Conservation (phyloP, 805 yeast species). For the Maudiozyma barnettii region DNA sequence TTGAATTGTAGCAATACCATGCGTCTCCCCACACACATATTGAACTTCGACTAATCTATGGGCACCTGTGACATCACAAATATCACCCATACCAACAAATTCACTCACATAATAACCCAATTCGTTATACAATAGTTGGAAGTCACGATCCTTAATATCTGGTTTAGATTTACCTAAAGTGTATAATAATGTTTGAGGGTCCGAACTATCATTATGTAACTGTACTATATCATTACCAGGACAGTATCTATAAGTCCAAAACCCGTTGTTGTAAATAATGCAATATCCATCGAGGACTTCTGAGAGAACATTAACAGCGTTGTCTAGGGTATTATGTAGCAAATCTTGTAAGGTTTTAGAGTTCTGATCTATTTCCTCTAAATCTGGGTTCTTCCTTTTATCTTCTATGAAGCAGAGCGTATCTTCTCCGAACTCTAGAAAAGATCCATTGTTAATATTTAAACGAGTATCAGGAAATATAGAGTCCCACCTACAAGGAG, state of each 20-base stretch:
- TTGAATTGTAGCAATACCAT: conserved; percentile 19
- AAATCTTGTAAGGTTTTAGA: conserved; percentile 9
- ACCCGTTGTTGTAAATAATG: conserved; percentile 29
- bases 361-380: conserved; percentile 5
- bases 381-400: background rate
- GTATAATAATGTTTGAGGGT: conserved; percentile 7
- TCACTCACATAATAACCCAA: conserved; percentile 30
- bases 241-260: conserved; percentile 48
- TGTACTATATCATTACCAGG: conserved; percentile 41
- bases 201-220: conserved; percentile 29
- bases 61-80: conserved; percentile 49
- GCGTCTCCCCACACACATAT: conserved; percentile 40
- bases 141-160: conserved; percentile 16
- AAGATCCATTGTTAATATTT: conserved; percentile 10
- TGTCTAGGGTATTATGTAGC: conserved; percentile 11
- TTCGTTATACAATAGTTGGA: conserved; percentile 27
- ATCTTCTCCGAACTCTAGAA: conserved; percentile 12
- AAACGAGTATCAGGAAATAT: conserved; percentile 6
- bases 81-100: conserved; percentile 40
- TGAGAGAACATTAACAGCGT: conserved; percentile 14
- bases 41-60: conserved; percentile 47
- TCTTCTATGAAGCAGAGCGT: conserved; percentile 19
- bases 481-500: conserved; percentile 11
- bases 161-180: conserved; percentile 17
- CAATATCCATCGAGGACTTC: conserved; percentile 16